These are phyloP conservation scores for Candida krabiensis DNA, from an alignment of 805 yeast species.

Conservation along the genomic window DNA sequence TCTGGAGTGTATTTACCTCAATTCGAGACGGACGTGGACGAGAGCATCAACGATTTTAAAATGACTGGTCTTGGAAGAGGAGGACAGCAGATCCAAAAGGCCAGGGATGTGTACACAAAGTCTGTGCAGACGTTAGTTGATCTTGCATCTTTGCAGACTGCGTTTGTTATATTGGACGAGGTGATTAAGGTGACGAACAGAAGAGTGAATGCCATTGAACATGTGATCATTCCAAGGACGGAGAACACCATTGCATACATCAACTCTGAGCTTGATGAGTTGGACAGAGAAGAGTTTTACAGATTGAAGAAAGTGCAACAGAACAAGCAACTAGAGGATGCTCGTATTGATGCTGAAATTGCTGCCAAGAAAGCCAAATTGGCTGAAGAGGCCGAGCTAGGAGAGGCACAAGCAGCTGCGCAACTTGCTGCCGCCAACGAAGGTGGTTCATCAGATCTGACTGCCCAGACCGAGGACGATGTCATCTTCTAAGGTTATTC, in stretches of 20 bases:
- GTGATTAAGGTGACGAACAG: constrained; percentile 97
- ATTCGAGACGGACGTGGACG: constrained; percentile 82
- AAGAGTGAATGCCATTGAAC: constrained; percentile 98
- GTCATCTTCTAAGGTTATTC: constrained; percentile 33
- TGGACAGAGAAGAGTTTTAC: constrained; percentile 97
- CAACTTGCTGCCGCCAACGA: constrained; percentile 16
- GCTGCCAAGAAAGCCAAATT: constrained; percentile 30
- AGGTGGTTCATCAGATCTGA: constrained; percentile 21
- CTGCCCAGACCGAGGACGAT: constrained; percentile 38
- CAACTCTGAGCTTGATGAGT: constrained; percentile 93
- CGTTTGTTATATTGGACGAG: constrained; percentile 93
- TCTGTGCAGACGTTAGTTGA: constrained; percentile 98
- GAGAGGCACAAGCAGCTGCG: constrained; percentile 21
- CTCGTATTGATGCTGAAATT: constrained; percentile 59
- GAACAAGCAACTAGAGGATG: constrained; percentile 81
- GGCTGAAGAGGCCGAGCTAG: constrained; percentile 22
- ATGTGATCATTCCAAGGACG: constrained; percentile 95
- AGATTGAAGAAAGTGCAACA: constrained; percentile 95
- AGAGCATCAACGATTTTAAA: constrained; percentile 87
- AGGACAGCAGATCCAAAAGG: constrained; percentile 96
- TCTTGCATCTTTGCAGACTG: constrained; percentile 93
- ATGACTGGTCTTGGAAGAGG: constrained; percentile 98
- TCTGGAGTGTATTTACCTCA: constrained; percentile 94
- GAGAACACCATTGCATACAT: constrained; percentile 91
- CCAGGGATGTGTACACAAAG: constrained; percentile 87